Conservation (phyloP, 257 asterid genomes). For the Jasminum sambac region DNA sequence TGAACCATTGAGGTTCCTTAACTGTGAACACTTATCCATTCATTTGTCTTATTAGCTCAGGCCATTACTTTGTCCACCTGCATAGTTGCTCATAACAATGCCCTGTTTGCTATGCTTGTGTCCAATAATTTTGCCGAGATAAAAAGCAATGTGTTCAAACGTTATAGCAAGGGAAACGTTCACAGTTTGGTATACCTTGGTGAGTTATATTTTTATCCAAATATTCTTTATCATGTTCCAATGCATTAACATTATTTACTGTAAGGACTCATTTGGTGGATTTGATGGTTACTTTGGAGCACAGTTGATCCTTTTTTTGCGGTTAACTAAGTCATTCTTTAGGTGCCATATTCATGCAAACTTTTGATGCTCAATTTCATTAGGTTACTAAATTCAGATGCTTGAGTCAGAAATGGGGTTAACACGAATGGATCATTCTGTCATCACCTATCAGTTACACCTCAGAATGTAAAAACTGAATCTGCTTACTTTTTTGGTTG, state of each 20-base stretch:
- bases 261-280: neutral
- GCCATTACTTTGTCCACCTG: conserved; percentile 96
- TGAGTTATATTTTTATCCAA: conserved; percentile 41
- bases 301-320: neutral
- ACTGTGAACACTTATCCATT: conserved; percentile 78
- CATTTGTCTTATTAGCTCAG: conserved; percentile 94
- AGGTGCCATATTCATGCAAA: conserved; percentile 8
- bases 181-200: conserved; percentile 85
- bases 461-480: neutral
- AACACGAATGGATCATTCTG: neutral
- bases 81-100: conserved; percentile 96
- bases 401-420: neutral
- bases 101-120: conserved; percentile 88
- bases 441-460: neutral
- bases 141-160: conserved; percentile 92
- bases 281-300: neutral
- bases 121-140: conserved; percentile 98
- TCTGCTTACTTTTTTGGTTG: neutral
- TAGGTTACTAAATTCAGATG: neutral
- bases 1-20: conserved; percentile 49
- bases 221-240: neutral
- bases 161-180: conserved; percentile 88
- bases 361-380: conserved; percentile 2
- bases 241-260: conserved; percentile 2
- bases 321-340: neutral